Base-by-base conservation (phyloP, 495 filamentous ascomycete species). In the Daldinia decipiens region DNA sequence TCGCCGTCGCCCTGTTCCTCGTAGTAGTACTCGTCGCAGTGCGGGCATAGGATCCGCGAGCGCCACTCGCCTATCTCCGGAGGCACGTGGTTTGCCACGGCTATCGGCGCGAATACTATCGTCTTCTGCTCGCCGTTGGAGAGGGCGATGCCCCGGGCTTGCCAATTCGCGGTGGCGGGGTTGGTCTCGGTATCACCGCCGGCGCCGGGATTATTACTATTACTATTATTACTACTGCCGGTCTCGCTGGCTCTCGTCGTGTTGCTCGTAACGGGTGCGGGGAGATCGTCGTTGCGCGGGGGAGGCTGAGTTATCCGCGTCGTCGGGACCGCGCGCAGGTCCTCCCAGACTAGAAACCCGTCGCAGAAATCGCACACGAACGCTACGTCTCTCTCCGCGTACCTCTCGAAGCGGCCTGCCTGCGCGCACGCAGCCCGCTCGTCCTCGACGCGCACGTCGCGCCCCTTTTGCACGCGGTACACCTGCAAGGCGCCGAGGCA, bases 341-440 rank as follows among this genome's bases (percentile, higher is more conserved):
- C 79, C 31, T 80, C 75, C 83, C 83, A 85, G 24, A 85, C 75
- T 12, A 85, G 65, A 43, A 78, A 81, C 7, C 83, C 83, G 69
- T 83, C 80, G 77, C 83, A 85, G 64, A 81, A 85, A 69, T 85
- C 79, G 69, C 83, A 85, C 0, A 84, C 77, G 59, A 84, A 85
- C 1, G 83, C 82, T 17, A 80, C 79, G 62, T 84, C 81, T n/a
- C 54, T 67, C n/a, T 77, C 73, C 26, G 72, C 77, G 24, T 83
- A 72, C 5, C 80, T 75, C 73, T 82, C 77, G 57, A 85, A 84
- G 12, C 72, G 63, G 6, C 82, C 82, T 5, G 82, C 72, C 4
- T 70, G 65, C 26, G 82, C 81, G 68, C 82, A 84, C 9, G 80
- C 77, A 1, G 77, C 65, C 1, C 82, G 68, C 62, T 76, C 76